Conservation (phyloP, 2,329 filamentous ascomycete genomes). For the Rhynchosporium secalis region DNA sequence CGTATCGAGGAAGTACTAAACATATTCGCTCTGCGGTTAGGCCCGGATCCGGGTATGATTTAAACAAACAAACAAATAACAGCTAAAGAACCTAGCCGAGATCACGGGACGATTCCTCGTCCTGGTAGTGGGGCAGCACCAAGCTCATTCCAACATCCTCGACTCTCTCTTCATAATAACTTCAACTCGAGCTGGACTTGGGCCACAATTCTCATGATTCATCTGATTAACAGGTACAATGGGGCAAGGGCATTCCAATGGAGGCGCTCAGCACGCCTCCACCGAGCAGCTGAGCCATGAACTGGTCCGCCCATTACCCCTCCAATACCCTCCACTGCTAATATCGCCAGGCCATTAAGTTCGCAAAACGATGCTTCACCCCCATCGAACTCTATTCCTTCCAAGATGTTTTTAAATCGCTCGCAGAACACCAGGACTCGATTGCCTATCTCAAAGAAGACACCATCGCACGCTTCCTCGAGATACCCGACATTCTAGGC, state of each 20-base stretch:
- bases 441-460: slow-evolving; percentile 69
- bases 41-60: too few relatives aligned
- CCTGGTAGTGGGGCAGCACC: slow-evolving; percentile 5
- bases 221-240: slow-evolving; percentile 27
- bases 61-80: too few relatives aligned
- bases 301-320: slow-evolving; percentile 32
- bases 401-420: slow-evolving; percentile 69
- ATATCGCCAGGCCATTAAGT: slow-evolving; percentile 54
- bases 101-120: not conserved
- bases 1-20: too few relatives aligned
- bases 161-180: too few relatives aligned
- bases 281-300: slow-evolving; percentile 39
- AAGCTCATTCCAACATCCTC: not conserved
- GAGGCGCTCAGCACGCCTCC: slow-evolving; percentile 30
- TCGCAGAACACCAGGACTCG: slow-evolving; percentile 63
- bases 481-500: slow-evolving; percentile 68
- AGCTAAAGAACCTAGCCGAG: not conserved
- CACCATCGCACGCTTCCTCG: slow-evolving; percentile 69
- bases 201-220: slow-evolving; percentile 8
- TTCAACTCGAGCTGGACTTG: slow-evolving; percentile 28
- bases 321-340: slow-evolving; percentile 15
- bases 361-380: slow-evolving; percentile 70
- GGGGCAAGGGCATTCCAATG: slow-evolving; percentile 40
- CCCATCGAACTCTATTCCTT: slow-evolving; percentile 72
- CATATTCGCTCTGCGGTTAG: too few relatives aligned